A percentile compares a stretch with the other conserved stretches of the same genome.
Conservation (phyloP, 225 moss, liverwort and hornwort genomes). For the Straminergon stramineum region DNA sequence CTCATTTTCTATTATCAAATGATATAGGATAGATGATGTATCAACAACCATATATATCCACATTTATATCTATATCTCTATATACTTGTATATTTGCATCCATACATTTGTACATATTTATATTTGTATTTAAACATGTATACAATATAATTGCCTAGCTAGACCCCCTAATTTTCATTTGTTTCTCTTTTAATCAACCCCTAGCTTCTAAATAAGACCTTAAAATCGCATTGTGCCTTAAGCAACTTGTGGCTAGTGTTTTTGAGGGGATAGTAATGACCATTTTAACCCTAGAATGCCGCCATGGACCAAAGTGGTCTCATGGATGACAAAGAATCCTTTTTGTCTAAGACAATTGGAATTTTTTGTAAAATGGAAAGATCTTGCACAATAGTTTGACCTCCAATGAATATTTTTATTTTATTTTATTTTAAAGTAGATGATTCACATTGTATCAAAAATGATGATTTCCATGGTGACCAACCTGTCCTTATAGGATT, state of each 20-base stretch:
- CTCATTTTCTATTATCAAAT: rapidly evolving
- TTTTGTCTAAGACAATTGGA: too few species aligned
- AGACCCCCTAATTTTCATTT: background rate
- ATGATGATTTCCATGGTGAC: too few species aligned
- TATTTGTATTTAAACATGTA: background rate
- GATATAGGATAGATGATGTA: background rate
- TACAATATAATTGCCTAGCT: rapidly evolving
- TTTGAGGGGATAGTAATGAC: background rate
- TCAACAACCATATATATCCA: background rate
- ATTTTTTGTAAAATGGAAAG: too few species aligned
- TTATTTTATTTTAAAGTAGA: too few species aligned
- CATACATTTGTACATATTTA: background rate
- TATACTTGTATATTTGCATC: rapidly evolving
- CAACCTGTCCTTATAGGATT: too few species aligned
- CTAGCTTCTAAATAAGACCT: rapidly evolving
- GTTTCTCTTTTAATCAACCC: rapidly evolving
- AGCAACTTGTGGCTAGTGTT: background rate
- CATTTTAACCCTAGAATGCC: background rate
- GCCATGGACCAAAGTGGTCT: too few species aligned
- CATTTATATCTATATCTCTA: too few species aligned
- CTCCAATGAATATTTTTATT: too few species aligned
- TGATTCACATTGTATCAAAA: too few species aligned
- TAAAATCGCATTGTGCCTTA: rapidly evolving
- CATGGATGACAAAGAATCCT: too few species aligned
- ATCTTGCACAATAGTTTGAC: too few species aligned